These are phyloP conservation scores for Suhomyces panamericanus DNA, from an alignment of 1,139 yeast genomes.

Conservation along the genomic window DNA sequence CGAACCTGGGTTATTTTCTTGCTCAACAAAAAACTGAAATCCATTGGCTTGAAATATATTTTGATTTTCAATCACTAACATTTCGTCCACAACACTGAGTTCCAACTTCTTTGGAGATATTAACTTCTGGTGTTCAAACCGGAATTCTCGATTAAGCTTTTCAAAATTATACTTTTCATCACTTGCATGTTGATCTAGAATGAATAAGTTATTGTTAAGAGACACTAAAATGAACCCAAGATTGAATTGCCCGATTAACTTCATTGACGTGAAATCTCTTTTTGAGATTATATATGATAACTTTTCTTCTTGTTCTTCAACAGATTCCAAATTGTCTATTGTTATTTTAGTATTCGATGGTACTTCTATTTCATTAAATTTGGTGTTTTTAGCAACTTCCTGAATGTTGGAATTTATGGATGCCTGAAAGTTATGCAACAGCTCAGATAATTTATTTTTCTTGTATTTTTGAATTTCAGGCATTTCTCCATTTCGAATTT, in stretches of 20 bases:
- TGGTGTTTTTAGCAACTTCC: neutral
- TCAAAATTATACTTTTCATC: constrained; percentile 95
- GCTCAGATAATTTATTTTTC: constrained; percentile 3
- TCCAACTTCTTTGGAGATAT: constrained; percentile 66
- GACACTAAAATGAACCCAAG: constrained; percentile 83
- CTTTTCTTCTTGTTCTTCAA: constrained; percentile 52
- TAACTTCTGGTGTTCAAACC: constrained; percentile 60
- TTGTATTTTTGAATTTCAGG: neutral
- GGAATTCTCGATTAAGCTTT: constrained; percentile 52
- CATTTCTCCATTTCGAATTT: neutral
- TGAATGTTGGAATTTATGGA: neutral
- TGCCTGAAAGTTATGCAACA: constrained; percentile 12
- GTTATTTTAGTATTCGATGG: constrained; percentile 1
- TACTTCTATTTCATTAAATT: neutral
- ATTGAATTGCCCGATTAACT: constrained; percentile 87
- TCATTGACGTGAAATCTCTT: constrained; percentile 67
- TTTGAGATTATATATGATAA: constrained; percentile 59
- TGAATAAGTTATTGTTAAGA: constrained; percentile 58
- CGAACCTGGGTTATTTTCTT: constrained; percentile 48
- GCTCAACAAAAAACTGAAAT: constrained; percentile 54
- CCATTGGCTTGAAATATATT: constrained; percentile 71
- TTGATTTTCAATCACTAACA: constrained; percentile 60
- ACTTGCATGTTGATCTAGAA: constrained; percentile 95
- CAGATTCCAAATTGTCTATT: constrained; percentile 22
- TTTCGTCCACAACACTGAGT: constrained; percentile 75